These are phyloP conservation scores for Sporothrix protearum DNA, from an alignment of 2,329 filamentous ascomycete genomes.

Conservation along the genomic window DNA sequence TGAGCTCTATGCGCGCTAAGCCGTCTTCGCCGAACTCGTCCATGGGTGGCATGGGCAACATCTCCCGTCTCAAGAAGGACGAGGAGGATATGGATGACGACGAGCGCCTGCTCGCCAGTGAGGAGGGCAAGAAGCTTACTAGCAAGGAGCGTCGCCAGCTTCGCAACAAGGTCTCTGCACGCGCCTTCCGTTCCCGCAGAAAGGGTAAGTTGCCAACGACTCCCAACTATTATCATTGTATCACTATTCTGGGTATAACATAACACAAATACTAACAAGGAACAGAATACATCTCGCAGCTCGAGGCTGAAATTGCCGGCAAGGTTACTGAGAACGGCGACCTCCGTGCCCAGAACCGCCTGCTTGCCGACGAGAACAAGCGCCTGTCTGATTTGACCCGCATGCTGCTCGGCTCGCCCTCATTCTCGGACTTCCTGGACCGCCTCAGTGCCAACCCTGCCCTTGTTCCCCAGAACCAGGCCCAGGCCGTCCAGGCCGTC, in stretches of 20 bases:
- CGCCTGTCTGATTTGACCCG: conserved; percentile 73
- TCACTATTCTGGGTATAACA: no score
- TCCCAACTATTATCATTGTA: neutral
- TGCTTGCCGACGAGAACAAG: conserved; percentile 79
- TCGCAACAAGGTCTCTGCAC: conserved; percentile 97
- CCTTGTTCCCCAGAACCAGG: conserved; percentile 37
- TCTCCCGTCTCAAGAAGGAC: conserved; percentile 74
- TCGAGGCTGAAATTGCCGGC: conserved; percentile 81
- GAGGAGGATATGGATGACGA: conserved; percentile 99
- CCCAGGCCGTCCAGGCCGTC: conserved; percentile 32
- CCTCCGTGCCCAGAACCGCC: conserved; percentile 74
- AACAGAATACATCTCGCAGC: conserved; percentile 93
- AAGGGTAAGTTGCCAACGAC: conserved; percentile 68
- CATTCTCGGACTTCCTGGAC: conserved; percentile 78
- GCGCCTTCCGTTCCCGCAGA: conserved; percentile 93
- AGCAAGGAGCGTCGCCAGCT: conserved; percentile 95
- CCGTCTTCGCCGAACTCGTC: conserved; percentile 52
- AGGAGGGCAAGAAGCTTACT: conserved; percentile 98
- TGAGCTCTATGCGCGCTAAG: conserved; percentile 87
- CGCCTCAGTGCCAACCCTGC: conserved; percentile 59
- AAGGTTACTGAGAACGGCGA: conserved; percentile 82
- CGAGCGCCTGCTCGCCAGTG: conserved; percentile 86
- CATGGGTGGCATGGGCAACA: conserved; percentile 57
- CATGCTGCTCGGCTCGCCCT: conserved; percentile 74
- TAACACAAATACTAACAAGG: conserved; percentile 54